Evolutionary conservation across 345 rosid species (phyloP), one percentile per base, ranked within the genome.

Genomic region (Eucalyptus pauciflora): DNA sequence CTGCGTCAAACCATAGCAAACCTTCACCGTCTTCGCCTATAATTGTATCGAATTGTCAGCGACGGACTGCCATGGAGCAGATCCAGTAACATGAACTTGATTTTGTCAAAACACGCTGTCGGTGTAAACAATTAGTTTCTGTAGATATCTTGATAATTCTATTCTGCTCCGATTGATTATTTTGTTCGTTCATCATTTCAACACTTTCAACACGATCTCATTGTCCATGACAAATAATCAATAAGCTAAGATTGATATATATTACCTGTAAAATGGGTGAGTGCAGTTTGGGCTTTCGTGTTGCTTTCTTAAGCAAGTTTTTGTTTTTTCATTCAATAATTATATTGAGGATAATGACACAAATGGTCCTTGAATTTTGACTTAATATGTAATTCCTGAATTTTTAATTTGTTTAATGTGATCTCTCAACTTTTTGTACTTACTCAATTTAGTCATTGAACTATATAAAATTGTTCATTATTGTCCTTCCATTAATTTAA

Each of bases 351-450:
- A 52, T 52, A 20, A 52, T 52, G 25, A 20, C 25, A 52, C 10
- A 52, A 20, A 20, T 20, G 2, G 58, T 52, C 10, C 0, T 52
- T 52, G 10, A 52, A 20, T 20, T 52, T 52, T 20, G 8, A 52
- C 8, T 52, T 52, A 52, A 52, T 52, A 52, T 52, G 0, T 0
- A 20, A 52, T 52, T 1, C 0, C 3, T 20, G 1, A 52, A 20
- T 52, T 52, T 52, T 20, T 52, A 0, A 52, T 52, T 52, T 20
- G 8, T 52, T 52, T 9, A 20, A 4, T 2, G 2, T 52, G 58
- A 52, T 8, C 2, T 5, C 2, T 52, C 8, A 52, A 52, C 58
- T 52, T 20, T 52, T 52, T 5, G 58, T 52, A 4, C 2, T 52
- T 52, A 52, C 58, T 52, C 58, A 20, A 52, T 52, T 52, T 20